A percentile compares a stretch with the other conserved stretches of the same genome.
Evolutionary conservation across 2,329 filamentous ascomycete genomes (phyloP).

Genomic region (Xylaria hypoxylon): DNA sequence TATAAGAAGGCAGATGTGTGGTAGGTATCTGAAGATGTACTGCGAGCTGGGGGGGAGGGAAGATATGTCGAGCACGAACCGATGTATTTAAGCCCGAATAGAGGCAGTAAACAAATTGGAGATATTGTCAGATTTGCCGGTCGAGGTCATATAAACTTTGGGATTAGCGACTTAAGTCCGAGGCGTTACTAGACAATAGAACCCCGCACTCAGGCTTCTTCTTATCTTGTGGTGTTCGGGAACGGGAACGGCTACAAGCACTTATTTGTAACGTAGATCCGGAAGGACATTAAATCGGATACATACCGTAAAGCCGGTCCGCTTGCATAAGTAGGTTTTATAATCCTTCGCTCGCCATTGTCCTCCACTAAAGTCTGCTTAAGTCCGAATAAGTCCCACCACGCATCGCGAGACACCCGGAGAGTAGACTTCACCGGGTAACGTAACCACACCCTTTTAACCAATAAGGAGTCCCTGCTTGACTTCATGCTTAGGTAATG

Average conservation of each 20-base stretch:
- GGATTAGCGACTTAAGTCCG: constrained; percentile 33
- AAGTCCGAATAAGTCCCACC: too few species aligned
- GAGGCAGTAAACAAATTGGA: neutral
- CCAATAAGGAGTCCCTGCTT: too few species aligned
- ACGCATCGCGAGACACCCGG: too few species aligned
- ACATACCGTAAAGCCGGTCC: too few species aligned
- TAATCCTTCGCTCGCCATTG: too few species aligned
- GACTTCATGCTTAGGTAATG: neutral
- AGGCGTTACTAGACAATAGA: constrained; percentile 18
- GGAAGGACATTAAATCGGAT: too few species aligned
- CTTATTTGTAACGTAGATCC: constrained; percentile 1
- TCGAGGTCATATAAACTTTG: neutral
- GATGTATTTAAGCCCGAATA: neutral
- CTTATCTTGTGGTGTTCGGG: neutral
- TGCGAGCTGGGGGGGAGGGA: neutral
- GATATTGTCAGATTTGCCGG: neutral
- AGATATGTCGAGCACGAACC: neutral
- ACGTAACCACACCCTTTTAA: too few species aligned
- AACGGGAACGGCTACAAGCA: too few species aligned
- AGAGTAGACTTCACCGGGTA: too few species aligned
- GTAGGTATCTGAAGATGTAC: neutral
- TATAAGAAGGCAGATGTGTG: neutral
- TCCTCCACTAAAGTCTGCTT: too few species aligned
- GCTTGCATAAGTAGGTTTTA: too few species aligned
- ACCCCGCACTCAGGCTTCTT: neutral